Evolutionary conservation across 208 protist species (phyloP), one percentile per base, ranked within the genome.

Genomic region (Trypanosoma melophagium): DNA sequence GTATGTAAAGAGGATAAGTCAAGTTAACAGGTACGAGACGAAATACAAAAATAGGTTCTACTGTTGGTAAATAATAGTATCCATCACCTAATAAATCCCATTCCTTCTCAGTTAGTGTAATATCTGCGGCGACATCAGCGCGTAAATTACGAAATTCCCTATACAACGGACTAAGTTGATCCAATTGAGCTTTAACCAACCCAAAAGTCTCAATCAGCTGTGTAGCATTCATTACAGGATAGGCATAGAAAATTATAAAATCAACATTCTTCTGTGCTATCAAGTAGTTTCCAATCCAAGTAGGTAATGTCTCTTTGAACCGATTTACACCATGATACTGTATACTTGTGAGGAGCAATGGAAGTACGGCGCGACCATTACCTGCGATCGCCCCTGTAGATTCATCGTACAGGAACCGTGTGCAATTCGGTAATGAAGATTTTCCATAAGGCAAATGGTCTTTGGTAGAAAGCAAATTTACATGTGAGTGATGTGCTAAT

Each of bases 191-290:
- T 40, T 60, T 64, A 22, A 25, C 35, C 7, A 74, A 31, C 5
- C 24, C 52, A 50, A 74, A 60, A 25, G 24, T 63, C 17, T 35
- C 25, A 1, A 68, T 17, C 42, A 74, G 45, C 8, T 68, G 24
- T 17, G n/a, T 31, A 50, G 47, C 58, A 54, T n/a, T 64, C 3
- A 74, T 16, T 24, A 40, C 49, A 16, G 47, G 47, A 50, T 74
- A 49, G 21, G 60, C 16, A 41, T 60, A 74, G 31, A 74, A 74
- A 47, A 74, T 12, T 17, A 61, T 45, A 47, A 74, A 14, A 56
- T 74, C 69, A 13, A 68, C 47, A 47, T 74, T 66, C 3, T 51
- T 51, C 44, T 74, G 69, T 38, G 40, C 42, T 9, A 40, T 7
- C 3, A 74, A 61, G 9, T 51, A 66, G 41, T 74, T 50, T 31